phyloP scores from a whole-genome alignment of 345 rosid species.

The Kandelia obovata region DNA sequence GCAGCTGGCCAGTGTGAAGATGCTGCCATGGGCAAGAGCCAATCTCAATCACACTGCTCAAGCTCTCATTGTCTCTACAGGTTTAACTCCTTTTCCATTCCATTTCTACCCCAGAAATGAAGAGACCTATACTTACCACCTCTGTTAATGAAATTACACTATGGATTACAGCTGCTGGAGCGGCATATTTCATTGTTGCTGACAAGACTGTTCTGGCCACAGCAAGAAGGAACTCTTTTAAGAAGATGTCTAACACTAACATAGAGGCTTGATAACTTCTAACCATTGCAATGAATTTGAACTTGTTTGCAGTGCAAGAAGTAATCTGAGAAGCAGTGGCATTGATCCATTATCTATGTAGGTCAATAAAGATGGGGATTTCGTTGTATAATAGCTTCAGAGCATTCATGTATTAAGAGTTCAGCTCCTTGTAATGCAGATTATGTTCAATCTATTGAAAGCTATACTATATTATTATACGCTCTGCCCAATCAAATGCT shows the following conservation, averaged over 20 bases:
- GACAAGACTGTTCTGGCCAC: slow-evolving; percentile 89
- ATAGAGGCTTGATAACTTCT: slow-evolving; percentile 21
- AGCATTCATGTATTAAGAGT: no score
- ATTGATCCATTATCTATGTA: slow-evolving; percentile 15
- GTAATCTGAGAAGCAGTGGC: slow-evolving; percentile 1
- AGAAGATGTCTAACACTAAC: slow-evolving; percentile 18
- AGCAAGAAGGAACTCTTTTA: slow-evolving; percentile 74
- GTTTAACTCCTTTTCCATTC: slow-evolving; percentile 20
- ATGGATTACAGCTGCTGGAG: slow-evolving; percentile 59
- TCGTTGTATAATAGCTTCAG: no score
- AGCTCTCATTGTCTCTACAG: slow-evolving; percentile 83
- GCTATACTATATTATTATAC: no score
- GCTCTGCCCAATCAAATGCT: no score
- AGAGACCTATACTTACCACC: neutral
- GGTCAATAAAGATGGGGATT: slow-evolving; percentile 19
- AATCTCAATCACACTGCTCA: slow-evolving; percentile 90
- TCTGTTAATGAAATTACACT: neutral
- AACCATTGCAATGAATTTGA: neutral
- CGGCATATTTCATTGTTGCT: slow-evolving; percentile 88
- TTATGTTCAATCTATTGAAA: no score
- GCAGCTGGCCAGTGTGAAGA: slow-evolving; percentile 69
- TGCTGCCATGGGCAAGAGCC: slow-evolving; percentile 84
- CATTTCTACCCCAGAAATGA: neutral
- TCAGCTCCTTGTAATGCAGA: no score
- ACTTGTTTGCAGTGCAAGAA: slow-evolving; percentile 5